phyloP scores from a whole-genome alignment of 805 yeast genomes.

The Saccharomycopsis lassenensis region DNA sequence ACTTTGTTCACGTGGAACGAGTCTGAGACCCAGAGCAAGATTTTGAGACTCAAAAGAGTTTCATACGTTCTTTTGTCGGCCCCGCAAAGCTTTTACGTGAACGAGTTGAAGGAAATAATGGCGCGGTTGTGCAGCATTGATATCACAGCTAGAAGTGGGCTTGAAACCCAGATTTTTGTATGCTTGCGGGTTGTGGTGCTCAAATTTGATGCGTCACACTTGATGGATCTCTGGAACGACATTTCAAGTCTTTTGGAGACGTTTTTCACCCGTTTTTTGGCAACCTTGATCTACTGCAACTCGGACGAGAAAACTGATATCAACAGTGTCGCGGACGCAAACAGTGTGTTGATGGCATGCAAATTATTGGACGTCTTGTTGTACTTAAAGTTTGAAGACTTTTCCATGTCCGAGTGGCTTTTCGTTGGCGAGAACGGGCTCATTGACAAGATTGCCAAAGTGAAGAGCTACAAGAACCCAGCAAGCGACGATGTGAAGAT shows the following conservation, averaged over 20 bases:
- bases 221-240: slow-evolving; percentile 59
- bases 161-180: slow-evolving; percentile 37
- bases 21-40: slow-evolving; percentile 46
- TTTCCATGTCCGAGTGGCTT: slow-evolving; percentile 70
- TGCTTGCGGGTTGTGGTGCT: slow-evolving; percentile 57
- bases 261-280: slow-evolving; percentile 25
- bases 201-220: slow-evolving; percentile 50
- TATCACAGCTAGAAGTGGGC: slow-evolving; percentile 25
- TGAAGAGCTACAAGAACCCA: slow-evolving; percentile 28
- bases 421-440: slow-evolving; percentile 55
- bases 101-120: slow-evolving; percentile 38
- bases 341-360: slow-evolving; percentile 45
- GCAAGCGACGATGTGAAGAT: slow-evolving; percentile 21
- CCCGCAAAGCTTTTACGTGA: slow-evolving; percentile 43
- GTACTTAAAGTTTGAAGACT: slow-evolving; percentile 66
- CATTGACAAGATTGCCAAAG: slow-evolving; percentile 35
- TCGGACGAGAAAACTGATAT: slow-evolving; percentile 19
- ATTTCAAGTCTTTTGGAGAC: slow-evolving; percentile 40
- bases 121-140: slow-evolving; percentile 32
- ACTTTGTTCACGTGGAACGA: slow-evolving; percentile 69
- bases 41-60: slow-evolving; percentile 47
- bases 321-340: slow-evolving; percentile 25
- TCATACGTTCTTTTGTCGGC: slow-evolving; percentile 53
- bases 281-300: slow-evolving; percentile 6
- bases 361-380: slow-evolving; percentile 71